Conservation (phyloP, 805 yeast species). For the Teunomyces lycoperdinae region DNA sequence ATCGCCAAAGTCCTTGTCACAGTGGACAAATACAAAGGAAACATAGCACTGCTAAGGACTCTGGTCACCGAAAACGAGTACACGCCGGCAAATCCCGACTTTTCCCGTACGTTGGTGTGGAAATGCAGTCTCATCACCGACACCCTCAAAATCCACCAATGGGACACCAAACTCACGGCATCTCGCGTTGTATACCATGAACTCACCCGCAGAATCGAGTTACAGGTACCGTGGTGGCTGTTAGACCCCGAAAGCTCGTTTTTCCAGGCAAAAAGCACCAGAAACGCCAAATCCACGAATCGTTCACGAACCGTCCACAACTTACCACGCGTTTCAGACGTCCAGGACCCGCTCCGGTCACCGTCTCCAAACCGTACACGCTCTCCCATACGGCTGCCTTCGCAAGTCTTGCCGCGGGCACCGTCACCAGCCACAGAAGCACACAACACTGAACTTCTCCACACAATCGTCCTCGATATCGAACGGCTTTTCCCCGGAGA, state of each 20-base stretch:
- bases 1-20: constrained; percentile 37
- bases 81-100: constrained; percentile 18
- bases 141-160: constrained; percentile 29
- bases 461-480: constrained; percentile 47
- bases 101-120: constrained; percentile 36
- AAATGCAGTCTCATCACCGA: constrained; percentile 36
- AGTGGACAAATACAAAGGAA: constrained; percentile 34
- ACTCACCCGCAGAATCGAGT: constrained; percentile 24
- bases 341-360: background rate
- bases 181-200: constrained; percentile 36
- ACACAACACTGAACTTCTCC: constrained; percentile 40
- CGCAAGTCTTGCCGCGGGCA: too few species aligned
- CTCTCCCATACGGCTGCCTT: background rate
- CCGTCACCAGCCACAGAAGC: constrained; percentile 6
- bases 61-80: constrained; percentile 31
- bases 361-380: background rate
- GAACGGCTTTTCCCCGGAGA: constrained; percentile 53
- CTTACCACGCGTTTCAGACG: background rate
- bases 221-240: constrained; percentile 38
- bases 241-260: constrained; percentile 29
- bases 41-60: constrained; percentile 19
- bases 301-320: background rate
- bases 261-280: constrained; percentile 11
- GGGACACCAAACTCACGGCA: constrained; percentile 29
- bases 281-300: background rate